Evolutionary conservation across 2,329 filamentous ascomycete species (phyloP).

Genomic region (Trichoderma atroviride): DNA sequence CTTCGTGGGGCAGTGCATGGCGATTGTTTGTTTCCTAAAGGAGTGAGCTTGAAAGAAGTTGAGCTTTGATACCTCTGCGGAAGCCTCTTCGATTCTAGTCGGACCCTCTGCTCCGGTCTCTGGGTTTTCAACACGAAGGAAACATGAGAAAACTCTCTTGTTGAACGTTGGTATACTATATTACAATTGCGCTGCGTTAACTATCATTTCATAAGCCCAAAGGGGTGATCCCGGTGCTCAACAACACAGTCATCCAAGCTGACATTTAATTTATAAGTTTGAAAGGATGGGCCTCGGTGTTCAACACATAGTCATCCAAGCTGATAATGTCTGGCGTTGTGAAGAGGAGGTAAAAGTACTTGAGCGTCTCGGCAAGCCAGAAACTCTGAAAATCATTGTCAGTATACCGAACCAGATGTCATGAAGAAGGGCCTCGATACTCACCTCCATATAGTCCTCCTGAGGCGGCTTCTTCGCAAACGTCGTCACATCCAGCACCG

Average conservation of each 20-base stretch:
- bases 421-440: constrained; percentile 26
- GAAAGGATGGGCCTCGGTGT: constrained; percentile 58
- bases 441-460: constrained; percentile 62
- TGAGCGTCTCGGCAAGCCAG: constrained; percentile 81
- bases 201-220: constrained; percentile 34
- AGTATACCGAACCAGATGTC: constrained; percentile 41
- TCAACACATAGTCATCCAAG: constrained; percentile 62
- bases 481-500: constrained; percentile 61
- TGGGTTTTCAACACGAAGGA: not conserved
- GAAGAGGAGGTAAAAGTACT: constrained; percentile 75
- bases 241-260: constrained; percentile 63
- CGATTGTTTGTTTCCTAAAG: too few species aligned
- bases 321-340: constrained; percentile 59
- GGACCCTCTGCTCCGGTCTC: too few species aligned
- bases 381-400: constrained; percentile 63
- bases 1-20: too few species aligned
- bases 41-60: too few species aligned
- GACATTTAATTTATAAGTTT: constrained; percentile 29
- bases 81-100: not conserved
- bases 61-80: not conserved
- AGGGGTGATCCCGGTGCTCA: constrained; percentile 59
- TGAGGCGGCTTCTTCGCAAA: constrained; percentile 30
- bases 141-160: not conserved
- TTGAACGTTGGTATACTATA: not conserved
- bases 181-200: not conserved